Conservation (phyloP, 805 yeast species). For the Candida piceae region DNA sequence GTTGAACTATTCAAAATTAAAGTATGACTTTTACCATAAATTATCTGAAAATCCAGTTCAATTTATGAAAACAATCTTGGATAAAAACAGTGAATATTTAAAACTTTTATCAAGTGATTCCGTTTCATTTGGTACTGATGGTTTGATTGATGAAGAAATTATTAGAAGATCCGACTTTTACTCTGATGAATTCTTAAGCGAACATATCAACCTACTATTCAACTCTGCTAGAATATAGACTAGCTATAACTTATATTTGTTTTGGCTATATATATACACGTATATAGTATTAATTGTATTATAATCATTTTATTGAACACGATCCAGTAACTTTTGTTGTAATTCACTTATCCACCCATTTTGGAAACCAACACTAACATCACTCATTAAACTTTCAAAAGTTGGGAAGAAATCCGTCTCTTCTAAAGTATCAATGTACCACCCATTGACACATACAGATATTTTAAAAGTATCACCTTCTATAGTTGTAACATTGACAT, state of each 20-base stretch:
- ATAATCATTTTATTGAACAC: background rate
- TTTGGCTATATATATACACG: too few species aligned
- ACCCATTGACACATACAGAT: conserved; percentile 22
- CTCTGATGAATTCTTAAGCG: conserved; percentile 69
- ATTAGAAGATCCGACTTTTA: conserved; percentile 78
- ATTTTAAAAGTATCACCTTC: conserved; percentile 13
- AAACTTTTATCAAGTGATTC: conserved; percentile 81
- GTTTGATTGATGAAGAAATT: conserved; percentile 9
- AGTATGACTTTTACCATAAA: conserved; percentile 73
- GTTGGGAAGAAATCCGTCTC: conserved; percentile 19
- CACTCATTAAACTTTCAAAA: conserved; percentile 25
- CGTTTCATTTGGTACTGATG: conserved; percentile 29
- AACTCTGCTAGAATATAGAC: conserved; percentile 45
- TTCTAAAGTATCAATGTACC: conserved; percentile 14
- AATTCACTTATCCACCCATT: conserved; percentile 15
- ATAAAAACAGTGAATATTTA: conserved; percentile 77
- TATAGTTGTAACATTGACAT: too few species aligned
- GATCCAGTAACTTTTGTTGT: background rate
- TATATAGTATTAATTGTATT: too few species aligned
- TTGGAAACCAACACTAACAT: conserved; percentile 12
- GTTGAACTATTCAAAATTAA: conserved; percentile 52
- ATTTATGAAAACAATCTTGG: conserved; percentile 68
- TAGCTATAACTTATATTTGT: too few species aligned
- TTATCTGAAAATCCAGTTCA: conserved; percentile 73
- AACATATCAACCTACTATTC: conserved; percentile 72